Evolutionary conservation across 495 filamentous ascomycete genomes (phyloP), one percentile per base, ranked within the genome.

Genomic region (Penicillium mononematosum): DNA sequence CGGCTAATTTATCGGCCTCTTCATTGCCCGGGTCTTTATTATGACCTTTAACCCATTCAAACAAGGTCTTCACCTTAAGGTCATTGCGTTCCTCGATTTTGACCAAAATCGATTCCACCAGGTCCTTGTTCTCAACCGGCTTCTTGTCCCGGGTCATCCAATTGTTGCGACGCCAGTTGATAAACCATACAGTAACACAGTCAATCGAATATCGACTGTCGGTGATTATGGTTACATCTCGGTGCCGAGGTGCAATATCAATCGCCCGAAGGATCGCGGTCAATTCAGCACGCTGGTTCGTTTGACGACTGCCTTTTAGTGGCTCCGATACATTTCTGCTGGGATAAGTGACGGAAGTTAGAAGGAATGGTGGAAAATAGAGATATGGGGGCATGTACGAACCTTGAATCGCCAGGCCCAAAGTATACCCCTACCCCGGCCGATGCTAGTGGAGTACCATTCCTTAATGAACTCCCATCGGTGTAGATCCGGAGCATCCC

Each of bases 231-330:
- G 82, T 79, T 14, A 91, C 77, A 48, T 84, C 75, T 53, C 80
- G 73, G 67, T 85, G 79, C 54, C 80, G 75, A 7, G 88, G 86
- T 2, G 89, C 82, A 25, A 85, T 83, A 63, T 97, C 85, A 24
- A 98, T 80, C 7, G 91, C 90, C 49, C 93, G 88, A 5, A 88
- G 76, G 58, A 97, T 87, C 0, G 92, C 94, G 4, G 90, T 92
- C 51, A 98, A 77, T 70, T 98, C 94, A 16, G 94, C 94, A 5
- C 94, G 90, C 69, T 97, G 89, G 69, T 98, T 98, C 1, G 94
- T 97, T 69, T 98, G 94, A 10, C 77, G 71, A 11, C 78, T 72
- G 38, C 93, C 93, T 41, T 74, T 64, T 2, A 98, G 79, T 16
- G 85, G 83, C 66, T 96, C 93, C 19, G 90, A 92, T 51, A 96